These are phyloP conservation scores for Ulota crispa DNA, from an alignment of 225 moss, liverwort and hornwort genomes.

Conservation along the genomic window DNA sequence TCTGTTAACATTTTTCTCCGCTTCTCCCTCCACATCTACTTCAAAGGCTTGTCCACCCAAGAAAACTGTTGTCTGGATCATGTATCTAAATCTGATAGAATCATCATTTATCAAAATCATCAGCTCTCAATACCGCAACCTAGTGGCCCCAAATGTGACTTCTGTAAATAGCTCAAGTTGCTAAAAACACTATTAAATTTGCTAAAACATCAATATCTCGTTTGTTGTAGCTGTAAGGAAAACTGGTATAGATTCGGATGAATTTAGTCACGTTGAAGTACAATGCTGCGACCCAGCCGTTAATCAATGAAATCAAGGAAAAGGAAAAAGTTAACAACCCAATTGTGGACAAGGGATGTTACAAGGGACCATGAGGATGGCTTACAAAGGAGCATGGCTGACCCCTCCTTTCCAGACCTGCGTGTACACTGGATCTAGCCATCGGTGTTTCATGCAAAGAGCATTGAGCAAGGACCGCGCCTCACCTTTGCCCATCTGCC, in stretches of 20 bases:
- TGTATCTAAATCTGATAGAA: slow-evolving; percentile 59
- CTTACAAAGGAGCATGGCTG: slow-evolving; percentile 51
- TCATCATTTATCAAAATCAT: not conserved
- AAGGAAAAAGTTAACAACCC: not conserved
- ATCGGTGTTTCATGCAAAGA: slow-evolving; percentile 51
- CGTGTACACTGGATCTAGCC: slow-evolving; percentile 51
- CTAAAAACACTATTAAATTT: too few relatives aligned
- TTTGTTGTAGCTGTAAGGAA: too few relatives aligned
- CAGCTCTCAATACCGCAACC: not conserved
- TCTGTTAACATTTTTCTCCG: slow-evolving; percentile 50
- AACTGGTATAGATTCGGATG: too few relatives aligned
- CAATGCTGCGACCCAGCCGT: not conserved
- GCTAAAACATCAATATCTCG: too few relatives aligned
- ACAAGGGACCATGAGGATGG: not conserved
- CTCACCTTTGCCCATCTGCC: slow-evolving; percentile 47
- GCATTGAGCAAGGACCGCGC: slow-evolving; percentile 53
- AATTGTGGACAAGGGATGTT: not conserved
- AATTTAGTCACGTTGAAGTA: too few relatives aligned
- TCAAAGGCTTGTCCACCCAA: slow-evolving; percentile 39
- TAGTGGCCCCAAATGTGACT: too few relatives aligned
- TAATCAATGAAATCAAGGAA: not conserved
- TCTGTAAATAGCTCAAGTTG: too few relatives aligned
- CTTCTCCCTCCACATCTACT: slow-evolving; percentile 70
- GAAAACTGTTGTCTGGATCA: slow-evolving; percentile 47
- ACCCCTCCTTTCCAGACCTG: slow-evolving; percentile 37